Evolutionary conservation across 345 rosid genomes (phyloP).

Genomic region (Luvunga scandens): DNA sequence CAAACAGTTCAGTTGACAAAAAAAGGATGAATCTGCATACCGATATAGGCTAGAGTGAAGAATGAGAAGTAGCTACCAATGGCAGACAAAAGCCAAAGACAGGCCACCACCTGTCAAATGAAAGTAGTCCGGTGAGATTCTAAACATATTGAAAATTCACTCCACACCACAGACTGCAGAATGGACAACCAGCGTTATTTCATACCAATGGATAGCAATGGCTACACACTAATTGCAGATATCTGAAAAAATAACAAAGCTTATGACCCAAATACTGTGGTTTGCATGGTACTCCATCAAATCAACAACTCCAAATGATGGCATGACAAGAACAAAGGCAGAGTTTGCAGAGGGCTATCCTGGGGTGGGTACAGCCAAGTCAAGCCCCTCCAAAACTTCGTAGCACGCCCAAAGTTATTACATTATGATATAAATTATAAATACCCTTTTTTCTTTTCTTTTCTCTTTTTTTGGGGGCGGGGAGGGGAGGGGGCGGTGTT

Average conservation of each 20-base stretch:
- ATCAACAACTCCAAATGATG: no score
- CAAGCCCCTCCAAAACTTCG: no score
- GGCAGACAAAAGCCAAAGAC: constrained; percentile 86
- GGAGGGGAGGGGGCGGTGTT: no score
- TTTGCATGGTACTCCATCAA: neutral
- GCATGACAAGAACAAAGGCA: no score
- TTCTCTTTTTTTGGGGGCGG: no score
- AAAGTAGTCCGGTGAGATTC: neutral
- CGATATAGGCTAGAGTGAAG: constrained; percentile 83
- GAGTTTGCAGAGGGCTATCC: no score
- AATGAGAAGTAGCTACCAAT: constrained; percentile 77
- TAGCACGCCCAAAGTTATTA: no score
- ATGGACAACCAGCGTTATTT: neutral
- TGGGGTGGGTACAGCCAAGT: no score
- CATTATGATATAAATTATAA: no score
- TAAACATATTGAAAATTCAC: neutral
- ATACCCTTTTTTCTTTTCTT: no score
- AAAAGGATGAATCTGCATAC: constrained; percentile 36
- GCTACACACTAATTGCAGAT: neutral
- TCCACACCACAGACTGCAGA: neutral
- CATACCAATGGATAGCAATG: neutral
- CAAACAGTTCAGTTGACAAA: constrained; percentile 3
- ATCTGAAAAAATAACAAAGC: neutral
- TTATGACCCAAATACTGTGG: neutral
- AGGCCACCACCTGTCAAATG: constrained; percentile 69